Conservation (phyloP, 1,139 yeast genomes). For the Casaregolazyma lundiana region DNA sequence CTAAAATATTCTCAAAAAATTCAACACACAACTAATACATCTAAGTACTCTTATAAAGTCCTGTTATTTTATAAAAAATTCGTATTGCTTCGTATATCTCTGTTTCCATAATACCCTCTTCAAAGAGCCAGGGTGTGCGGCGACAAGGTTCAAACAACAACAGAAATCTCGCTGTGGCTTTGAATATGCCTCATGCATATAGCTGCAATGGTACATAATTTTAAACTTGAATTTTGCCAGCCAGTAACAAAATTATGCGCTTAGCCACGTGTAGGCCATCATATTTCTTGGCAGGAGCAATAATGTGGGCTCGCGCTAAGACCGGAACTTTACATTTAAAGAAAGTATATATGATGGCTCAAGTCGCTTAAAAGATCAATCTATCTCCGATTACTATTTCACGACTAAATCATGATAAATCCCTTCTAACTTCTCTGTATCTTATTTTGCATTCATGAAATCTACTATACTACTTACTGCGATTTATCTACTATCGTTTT, state of each 20-base stretch:
- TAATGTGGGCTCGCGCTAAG: neutral
- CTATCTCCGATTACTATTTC: neutral
- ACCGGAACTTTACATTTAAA: neutral
- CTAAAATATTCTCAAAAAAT: no score
- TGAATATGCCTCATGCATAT: neutral
- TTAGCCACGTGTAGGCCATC: neutral
- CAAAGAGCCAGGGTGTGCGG: neutral
- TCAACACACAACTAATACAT: no score
- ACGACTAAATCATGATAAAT: conserved; percentile 3
- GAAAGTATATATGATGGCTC: neutral
- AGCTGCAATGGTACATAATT: neutral
- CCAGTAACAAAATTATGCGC: neutral
- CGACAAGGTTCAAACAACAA: no score
- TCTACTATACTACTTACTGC: neutral
- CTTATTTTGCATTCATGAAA: neutral
- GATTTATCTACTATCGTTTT: neutral
- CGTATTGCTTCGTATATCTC: no score
- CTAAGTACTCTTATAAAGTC: no score
- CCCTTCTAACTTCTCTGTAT: neutral
- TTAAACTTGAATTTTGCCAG: neutral
- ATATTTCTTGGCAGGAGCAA: conserved; percentile 1
- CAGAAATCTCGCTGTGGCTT: neutral
- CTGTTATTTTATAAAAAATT: no score
- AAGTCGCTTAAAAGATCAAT: neutral
- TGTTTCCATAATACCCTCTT: no score